These are phyloP conservation scores for Suhomyces canberraensis DNA, from an alignment of 805 yeast genomes.

Conservation along the genomic window DNA sequence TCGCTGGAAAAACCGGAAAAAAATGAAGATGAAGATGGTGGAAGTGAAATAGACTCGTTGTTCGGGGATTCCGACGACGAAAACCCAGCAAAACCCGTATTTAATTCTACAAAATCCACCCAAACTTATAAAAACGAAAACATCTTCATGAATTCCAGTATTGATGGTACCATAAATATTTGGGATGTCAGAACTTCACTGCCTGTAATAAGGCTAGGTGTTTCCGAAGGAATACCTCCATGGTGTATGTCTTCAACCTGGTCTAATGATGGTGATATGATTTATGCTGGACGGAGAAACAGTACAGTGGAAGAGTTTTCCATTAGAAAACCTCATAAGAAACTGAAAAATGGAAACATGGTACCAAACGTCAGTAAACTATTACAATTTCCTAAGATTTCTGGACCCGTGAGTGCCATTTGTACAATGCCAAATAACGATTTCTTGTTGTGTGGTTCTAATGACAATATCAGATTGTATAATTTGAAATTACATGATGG, in stretches of 20 bases:
- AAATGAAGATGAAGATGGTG: slow-evolving; percentile 11
- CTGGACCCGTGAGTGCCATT: slow-evolving; percentile 87
- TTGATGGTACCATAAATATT: slow-evolving; percentile 75
- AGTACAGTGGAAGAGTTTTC: slow-evolving; percentile 78
- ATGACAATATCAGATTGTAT: slow-evolving; percentile 84
- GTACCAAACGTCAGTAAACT: slow-evolving; percentile 51
- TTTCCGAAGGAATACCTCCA: slow-evolving; percentile 75
- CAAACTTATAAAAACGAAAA: slow-evolving; percentile 35
- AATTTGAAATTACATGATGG: slow-evolving; percentile 53
- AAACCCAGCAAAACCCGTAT: slow-evolving; percentile 10
- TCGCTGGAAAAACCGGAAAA: too few relatives aligned
- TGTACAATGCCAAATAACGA: slow-evolving; percentile 75
- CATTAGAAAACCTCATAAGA: slow-evolving; percentile 52
- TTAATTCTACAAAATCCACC: slow-evolving; percentile 13
- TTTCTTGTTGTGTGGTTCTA: slow-evolving; percentile 82
- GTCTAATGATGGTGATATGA: slow-evolving; percentile 76
- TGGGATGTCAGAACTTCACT: slow-evolving; percentile 72
- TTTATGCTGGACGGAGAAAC: slow-evolving; percentile 87
- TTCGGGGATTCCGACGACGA: slow-evolving; percentile 19
- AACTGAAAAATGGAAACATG: slow-evolving; percentile 16
- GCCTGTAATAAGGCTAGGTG: slow-evolving; percentile 47
- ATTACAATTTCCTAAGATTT: slow-evolving; percentile 75
- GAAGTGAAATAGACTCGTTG: slow-evolving; percentile 43
- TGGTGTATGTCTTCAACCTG: slow-evolving; percentile 92
- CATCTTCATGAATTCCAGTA: slow-evolving; percentile 72